Percentiles rank a stretch among this genome's conserved stretches.
These are phyloP conservation scores for Lumnitzera littorea DNA, from an alignment of 345 rosid genomes.

Conservation along the genomic window DNA sequence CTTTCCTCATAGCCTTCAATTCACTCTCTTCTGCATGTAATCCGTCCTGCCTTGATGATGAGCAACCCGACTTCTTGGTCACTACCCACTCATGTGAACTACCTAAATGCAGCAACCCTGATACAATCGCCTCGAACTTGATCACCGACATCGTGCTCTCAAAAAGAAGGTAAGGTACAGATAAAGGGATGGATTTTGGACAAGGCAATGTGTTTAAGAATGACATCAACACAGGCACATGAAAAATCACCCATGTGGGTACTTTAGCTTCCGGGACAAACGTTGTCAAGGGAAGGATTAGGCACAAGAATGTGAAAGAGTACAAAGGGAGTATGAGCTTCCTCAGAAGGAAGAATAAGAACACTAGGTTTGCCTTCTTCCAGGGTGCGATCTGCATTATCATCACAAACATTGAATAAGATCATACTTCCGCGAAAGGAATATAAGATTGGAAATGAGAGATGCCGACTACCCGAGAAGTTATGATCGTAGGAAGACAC, in stretches of 20 bases:
- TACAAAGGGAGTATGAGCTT: slow-evolving; percentile 13
- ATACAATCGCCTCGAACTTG: slow-evolving; percentile 5
- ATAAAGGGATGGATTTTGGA: slow-evolving; percentile 9
- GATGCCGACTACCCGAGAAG: slow-evolving; percentile 9
- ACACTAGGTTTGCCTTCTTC: slow-evolving; percentile 20
- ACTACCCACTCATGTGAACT: slow-evolving; percentile 14
- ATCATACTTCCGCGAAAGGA: not conserved
- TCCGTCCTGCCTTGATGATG: not conserved
- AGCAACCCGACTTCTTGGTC: slow-evolving; percentile 13
- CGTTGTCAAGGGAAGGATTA: slow-evolving; percentile 11
- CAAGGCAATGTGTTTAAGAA: slow-evolving; percentile 7
- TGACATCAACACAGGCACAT: slow-evolving; percentile 10
- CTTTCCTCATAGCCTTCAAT: not conserved
- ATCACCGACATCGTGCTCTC: slow-evolving; percentile 18
- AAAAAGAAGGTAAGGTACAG: slow-evolving; percentile 13
- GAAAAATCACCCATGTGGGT: slow-evolving; percentile 11
- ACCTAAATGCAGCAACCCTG: slow-evolving; percentile 12
- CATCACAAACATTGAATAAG: not conserved
- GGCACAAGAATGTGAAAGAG: slow-evolving; percentile 12
- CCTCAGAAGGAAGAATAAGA: slow-evolving; percentile 20
- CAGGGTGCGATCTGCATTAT: slow-evolving; percentile 12
- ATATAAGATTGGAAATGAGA: not conserved
- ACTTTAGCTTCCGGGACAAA: slow-evolving; percentile 15
- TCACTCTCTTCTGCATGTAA: slow-evolving; percentile 8
- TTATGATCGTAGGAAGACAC: slow-evolving; percentile 12